phyloP scores from a whole-genome alignment of 2,329 filamentous ascomycete species.

The Penicillium janthinellum region DNA sequence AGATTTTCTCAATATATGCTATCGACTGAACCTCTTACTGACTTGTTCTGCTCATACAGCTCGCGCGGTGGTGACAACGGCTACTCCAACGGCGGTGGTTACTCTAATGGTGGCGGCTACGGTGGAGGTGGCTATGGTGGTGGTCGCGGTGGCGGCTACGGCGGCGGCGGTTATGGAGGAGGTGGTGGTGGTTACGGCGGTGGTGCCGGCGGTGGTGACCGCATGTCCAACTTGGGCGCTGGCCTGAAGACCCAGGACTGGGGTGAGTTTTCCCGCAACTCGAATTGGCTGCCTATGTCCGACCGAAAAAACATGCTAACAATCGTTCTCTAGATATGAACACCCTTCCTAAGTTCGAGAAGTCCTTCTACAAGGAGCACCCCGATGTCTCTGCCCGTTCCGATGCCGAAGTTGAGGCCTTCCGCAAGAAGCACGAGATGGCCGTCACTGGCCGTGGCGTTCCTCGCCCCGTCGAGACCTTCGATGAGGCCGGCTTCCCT shows the following conservation, averaged over 20 bases:
- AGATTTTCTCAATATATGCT: neutral
- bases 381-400: constrained; percentile 74
- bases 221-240: constrained; percentile 89
- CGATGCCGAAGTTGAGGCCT: constrained; percentile 78
- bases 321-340: constrained; percentile 63
- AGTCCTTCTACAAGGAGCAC: constrained; percentile 98
- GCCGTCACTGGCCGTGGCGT: constrained; percentile 77
- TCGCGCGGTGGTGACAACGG: constrained; percentile 52
- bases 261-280: constrained; percentile 62
- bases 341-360: constrained; percentile 92
- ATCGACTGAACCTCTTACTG: constrained; percentile 10
- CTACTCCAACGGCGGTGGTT: constrained; percentile 48
- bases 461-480: constrained; percentile 92
- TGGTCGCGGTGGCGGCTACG: constrained; percentile 34
- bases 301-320: constrained; percentile 28
- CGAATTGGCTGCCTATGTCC: constrained; percentile 3
- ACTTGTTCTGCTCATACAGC: constrained; percentile 22
- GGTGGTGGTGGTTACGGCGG: constrained; percentile 44
- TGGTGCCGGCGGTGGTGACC: constrained; percentile 76
- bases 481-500: constrained; percentile 97
- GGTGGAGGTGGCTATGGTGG: constrained; percentile 35
- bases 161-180: constrained; percentile 37
- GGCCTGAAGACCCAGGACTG: constrained; percentile 85
- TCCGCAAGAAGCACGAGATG: constrained; percentile 84
- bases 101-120: constrained; percentile 43